phyloP scores from a whole-genome alignment of 805 yeast genomes.

The Candida hungchunana region DNA sequence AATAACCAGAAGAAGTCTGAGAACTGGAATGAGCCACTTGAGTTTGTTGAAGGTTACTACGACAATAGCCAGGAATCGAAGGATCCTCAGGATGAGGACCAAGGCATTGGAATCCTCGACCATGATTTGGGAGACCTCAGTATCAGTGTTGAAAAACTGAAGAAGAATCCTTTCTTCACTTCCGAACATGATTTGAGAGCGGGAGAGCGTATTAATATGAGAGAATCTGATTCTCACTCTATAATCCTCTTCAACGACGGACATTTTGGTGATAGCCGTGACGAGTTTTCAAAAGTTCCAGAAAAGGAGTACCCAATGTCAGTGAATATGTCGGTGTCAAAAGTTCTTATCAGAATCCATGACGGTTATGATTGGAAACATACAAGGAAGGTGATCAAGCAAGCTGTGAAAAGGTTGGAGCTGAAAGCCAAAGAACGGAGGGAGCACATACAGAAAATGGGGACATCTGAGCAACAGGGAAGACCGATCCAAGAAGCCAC shows the following conservation, averaged over 20 bases:
- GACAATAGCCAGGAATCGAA: conserved; percentile 1
- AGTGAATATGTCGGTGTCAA: conserved; percentile 30
- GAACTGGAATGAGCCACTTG: conserved; percentile 15
- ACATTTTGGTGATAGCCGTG: conserved; percentile 18
- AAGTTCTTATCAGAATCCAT: conserved; percentile 46
- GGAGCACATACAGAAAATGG: conserved; percentile 6
- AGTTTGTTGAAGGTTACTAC: conserved; percentile 26
- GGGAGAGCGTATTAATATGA: no score
- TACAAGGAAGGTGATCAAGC: conserved; percentile 62
- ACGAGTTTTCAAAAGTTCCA: conserved; percentile 1
- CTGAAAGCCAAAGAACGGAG: conserved; percentile 33
- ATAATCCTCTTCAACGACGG: conserved; percentile 22
- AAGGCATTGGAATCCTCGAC: conserved; percentile 25
- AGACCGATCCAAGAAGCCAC: conserved; percentile 8
- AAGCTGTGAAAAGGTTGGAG: conserved; percentile 63
- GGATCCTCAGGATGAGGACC: background rate
- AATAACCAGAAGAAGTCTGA: no score
- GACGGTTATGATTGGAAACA: conserved; percentile 94
- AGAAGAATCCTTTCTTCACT: conserved; percentile 18
- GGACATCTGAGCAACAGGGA: conserved; percentile 2
- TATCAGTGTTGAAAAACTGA: conserved; percentile 10
- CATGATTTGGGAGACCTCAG: conserved; percentile 29
- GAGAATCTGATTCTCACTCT: conserved; percentile 17
- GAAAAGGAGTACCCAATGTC: conserved; percentile 15
- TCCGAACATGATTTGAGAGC: background rate